phyloP scores from a whole-genome alignment of 768 basidiomycete genomes.

The Lentinus tigrinus region DNA sequence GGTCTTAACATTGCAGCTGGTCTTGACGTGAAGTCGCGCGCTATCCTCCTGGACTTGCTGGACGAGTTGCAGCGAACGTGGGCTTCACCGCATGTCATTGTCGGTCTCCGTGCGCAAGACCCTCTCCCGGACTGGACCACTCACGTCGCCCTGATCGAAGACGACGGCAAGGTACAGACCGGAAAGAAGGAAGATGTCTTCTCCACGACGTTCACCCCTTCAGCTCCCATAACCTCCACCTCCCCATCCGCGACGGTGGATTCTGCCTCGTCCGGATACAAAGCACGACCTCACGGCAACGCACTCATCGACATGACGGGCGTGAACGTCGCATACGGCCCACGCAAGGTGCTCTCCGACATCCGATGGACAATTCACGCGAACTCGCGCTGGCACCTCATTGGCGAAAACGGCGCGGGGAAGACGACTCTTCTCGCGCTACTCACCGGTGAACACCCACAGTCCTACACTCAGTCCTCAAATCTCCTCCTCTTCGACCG shows the following conservation, averaged over 20 bases:
- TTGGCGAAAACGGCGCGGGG: slow-evolving; percentile 90
- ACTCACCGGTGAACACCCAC: slow-evolving; percentile 92
- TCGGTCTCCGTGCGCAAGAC: slow-evolving; percentile 71
- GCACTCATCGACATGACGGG: slow-evolving; percentile 60
- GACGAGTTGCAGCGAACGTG: slow-evolving; percentile 38
- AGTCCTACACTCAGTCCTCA: slow-evolving; percentile 76
- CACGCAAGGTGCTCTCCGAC: slow-evolving; percentile 64
- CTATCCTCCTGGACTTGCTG: slow-evolving; percentile 53
- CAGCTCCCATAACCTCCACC: background rate
- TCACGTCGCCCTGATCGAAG: slow-evolving; percentile 56
- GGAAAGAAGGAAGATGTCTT: slow-evolving; percentile 51
- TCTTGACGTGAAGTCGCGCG: slow-evolving; percentile 63
- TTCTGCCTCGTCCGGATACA: background rate
- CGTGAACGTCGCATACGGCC: slow-evolving; percentile 71
- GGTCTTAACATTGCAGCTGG: slow-evolving; percentile 52
- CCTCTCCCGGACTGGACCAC: slow-evolving; percentile 70
- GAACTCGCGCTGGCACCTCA: slow-evolving; percentile 88
- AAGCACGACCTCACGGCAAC: slow-evolving; percentile 26
- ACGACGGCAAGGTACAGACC: slow-evolving; percentile 45
- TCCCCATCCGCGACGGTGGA: background rate
- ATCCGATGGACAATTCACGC: slow-evolving; percentile 81
- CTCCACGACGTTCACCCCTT: slow-evolving; percentile 13
- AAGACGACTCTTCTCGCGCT: slow-evolving; percentile 92
- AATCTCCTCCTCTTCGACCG: slow-evolving; percentile 57
- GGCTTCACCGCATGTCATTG: slow-evolving; percentile 56